Base-by-base conservation (phyloP, 2,329 filamentous ascomycete species). In the Claviceps sp. region DNA sequence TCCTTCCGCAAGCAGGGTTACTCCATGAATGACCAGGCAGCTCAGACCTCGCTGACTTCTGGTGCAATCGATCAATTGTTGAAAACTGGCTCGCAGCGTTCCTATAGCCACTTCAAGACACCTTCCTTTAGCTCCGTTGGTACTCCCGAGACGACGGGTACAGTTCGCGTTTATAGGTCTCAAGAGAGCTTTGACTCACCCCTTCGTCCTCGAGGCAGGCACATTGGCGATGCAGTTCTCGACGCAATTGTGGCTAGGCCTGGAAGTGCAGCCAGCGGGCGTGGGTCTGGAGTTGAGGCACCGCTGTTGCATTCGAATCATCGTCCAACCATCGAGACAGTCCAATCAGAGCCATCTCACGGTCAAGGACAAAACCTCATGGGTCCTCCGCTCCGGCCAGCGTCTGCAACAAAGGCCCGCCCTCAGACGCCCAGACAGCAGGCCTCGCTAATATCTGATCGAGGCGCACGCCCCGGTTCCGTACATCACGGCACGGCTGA, bases 221-320 rank as follows among this genome's bases (percentile, higher is more conserved):
- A 61, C 30, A 54, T 56, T 2, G 72, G 74, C 14, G 69, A 73
- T 40, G 59, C 61, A 37, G 59, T 65, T 1, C 62, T 70, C 11
- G 72, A 73, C 16, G 57, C 62, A 18, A 55, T 65, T 30, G 30
- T 65, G 9, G 72, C 68, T 55, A 78, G 88, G 57, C 88, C 88
- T 38, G 77, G 77, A 41, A 96, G 88, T 65, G 77, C 86, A 43
- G 73, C 79, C 40, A 95, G 89, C 66, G 75, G 77, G 46, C 78
- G 67, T 34, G 63, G 61, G 38, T 68, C 69, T 11, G 55, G 66
- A 2, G 65, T 68, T 38, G 65, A 70, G 34, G 63, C 70, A 72
- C 88, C 88, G 40, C 89, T 89, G 37, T 73, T 96, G 54, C 91
- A 90, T 42, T 60, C 74, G 13, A 90, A 96, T 64, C 89, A 95